Evolutionary conservation across 1,284 basidiomycete species (phyloP).

Genomic region (Laetiporus sulphureus): DNA sequence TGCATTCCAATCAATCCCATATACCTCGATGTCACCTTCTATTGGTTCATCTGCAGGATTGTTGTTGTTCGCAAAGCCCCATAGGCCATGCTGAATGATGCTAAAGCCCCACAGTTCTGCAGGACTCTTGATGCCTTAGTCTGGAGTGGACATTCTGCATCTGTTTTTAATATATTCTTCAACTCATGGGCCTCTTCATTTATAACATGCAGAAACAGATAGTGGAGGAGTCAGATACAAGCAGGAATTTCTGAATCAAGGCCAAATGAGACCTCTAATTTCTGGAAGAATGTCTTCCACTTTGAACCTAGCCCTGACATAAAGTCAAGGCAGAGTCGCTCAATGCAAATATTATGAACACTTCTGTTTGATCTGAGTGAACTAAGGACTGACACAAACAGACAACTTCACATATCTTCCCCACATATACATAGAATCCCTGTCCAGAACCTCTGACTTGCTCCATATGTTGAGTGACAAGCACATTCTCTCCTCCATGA

Average conservation of each 20-base stretch:
- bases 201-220: conserved; percentile 12
- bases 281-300: conserved; percentile 28
- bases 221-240: conserved; percentile 23
- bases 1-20: not conserved
- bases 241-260: conserved; percentile 11
- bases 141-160: conserved; percentile 15
- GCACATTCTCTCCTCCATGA: conserved; percentile 17
- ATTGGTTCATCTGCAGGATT: not conserved
- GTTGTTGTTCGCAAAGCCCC: conserved; percentile 12
- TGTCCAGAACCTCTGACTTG: conserved; percentile 21
- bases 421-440: conserved; percentile 21
- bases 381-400: not conserved
- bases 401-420: conserved; percentile 5
- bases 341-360: conserved; percentile 15
- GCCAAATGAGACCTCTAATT: conserved; percentile 17
- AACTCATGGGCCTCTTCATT: conserved; percentile 12
- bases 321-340: conserved; percentile 32
- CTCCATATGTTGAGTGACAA: conserved; percentile 24
- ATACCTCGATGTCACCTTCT: not conserved
- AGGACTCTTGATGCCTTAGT: conserved; percentile 6
- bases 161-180: conserved; percentile 18
- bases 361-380: conserved; percentile 3
- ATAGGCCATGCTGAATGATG: conserved; percentile 14
- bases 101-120: conserved; percentile 17
- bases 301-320: conserved; percentile 24